Evolutionary conservation across 106 monocot species (phyloP).

Genomic region (Platanthera guangdongensis): DNA sequence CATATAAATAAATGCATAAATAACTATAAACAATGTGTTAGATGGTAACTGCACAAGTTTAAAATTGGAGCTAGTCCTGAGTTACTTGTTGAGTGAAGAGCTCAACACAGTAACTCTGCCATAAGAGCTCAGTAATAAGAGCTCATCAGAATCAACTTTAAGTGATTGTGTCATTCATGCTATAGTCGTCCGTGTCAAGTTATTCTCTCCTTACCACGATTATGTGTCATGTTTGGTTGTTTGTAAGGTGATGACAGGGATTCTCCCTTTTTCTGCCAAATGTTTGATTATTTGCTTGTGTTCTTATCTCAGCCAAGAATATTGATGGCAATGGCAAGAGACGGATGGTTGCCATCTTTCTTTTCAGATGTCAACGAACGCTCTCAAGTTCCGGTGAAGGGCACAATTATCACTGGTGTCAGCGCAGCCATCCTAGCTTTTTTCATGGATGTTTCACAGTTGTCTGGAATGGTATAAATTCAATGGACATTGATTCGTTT

Average conservation of each 20-base stretch:
- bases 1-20: no score
- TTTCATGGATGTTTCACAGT: slow-evolving; percentile 91
- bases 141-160: no score
- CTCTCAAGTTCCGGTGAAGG: slow-evolving; percentile 91
- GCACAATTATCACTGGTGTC: slow-evolving; percentile 73
- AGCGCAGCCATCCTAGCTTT: slow-evolving; percentile 69
- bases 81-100: no score
- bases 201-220: not conserved
- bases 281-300: not conserved
- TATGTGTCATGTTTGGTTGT: not conserved
- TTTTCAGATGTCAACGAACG: slow-evolving; percentile 67
- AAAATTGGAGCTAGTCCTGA: no score
- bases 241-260: not conserved
- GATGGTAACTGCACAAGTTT: no score
- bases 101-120: no score
- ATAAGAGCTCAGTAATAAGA: no score
- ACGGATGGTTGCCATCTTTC: slow-evolving; percentile 80
- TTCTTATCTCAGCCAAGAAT: slow-evolving; percentile 71
- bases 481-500: not conserved
- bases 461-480: slow-evolving; percentile 89
- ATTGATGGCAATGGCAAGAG: slow-evolving; percentile 97
- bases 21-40: no score
- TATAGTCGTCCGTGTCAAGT: no score
- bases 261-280: not conserved
- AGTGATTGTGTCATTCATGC: no score